A percentile compares a stretch with the other conserved stretches of the same genome.
These are phyloP conservation scores for Suillus brevipes DNA, from an alignment of 768 basidiomycete genomes.

Conservation along the genomic window DNA sequence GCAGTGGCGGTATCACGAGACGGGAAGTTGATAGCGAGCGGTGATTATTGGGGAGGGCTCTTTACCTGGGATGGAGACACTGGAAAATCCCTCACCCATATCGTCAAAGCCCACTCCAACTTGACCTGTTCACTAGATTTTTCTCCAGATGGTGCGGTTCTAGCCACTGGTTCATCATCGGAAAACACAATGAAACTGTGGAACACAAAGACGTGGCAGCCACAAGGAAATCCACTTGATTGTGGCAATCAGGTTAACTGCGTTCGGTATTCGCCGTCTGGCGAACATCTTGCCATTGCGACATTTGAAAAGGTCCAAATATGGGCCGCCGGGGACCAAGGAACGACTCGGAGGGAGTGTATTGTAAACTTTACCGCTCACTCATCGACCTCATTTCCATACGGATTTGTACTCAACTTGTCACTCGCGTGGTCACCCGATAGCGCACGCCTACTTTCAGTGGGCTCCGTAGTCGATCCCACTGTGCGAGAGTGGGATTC, in stretches of 20 bases:
- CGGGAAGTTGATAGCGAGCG: background rate
- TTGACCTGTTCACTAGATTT: background rate
- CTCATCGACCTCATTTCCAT: too few species aligned
- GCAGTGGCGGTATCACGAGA: background rate
- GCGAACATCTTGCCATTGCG: background rate
- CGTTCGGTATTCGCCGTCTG: background rate
- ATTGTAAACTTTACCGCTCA: too few species aligned
- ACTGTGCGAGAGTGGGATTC: too few species aligned
- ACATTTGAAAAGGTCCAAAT: background rate
- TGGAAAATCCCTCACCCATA: background rate
- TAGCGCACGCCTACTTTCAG: too few species aligned
- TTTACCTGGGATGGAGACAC: background rate
- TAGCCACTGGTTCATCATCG: background rate
- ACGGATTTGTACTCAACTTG: too few species aligned
- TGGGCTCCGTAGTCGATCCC: too few species aligned
- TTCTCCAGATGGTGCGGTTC: background rate
- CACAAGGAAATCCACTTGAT: background rate
- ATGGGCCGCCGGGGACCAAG: too few species aligned
- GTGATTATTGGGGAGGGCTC: background rate
- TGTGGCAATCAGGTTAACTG: background rate
- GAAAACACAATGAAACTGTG: background rate
- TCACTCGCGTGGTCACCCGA: too few species aligned
- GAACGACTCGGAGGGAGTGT: too few species aligned
- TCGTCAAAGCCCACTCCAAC: background rate
- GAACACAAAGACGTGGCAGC: background rate